Evolutionary conservation across 495 filamentous ascomycete species (phyloP), one percentile per base, ranked within the genome.

Genomic region (Neurospora sp.): DNA sequence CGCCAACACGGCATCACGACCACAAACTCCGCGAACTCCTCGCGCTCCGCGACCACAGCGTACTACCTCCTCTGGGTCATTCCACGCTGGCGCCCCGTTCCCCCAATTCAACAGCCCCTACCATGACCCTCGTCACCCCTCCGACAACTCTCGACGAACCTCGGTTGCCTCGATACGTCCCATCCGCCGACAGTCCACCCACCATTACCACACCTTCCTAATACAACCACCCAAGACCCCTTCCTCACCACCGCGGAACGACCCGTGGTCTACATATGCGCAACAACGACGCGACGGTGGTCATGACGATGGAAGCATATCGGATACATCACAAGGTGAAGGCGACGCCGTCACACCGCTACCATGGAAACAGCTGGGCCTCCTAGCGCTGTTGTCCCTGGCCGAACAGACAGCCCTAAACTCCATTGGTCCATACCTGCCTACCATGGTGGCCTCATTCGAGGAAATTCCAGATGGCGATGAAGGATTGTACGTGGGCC

Each of bases 381-480:
- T 97, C 2, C 85, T 99, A 37, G 96, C 94, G 3, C 81, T 98
- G 74, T 92, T 99, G 68, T 93, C 94, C 4, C 85, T 99, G 22
- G 91, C 92, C 40, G 96, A 99, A 76, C 96, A 99, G 82, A 98
- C 96, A 0, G 96, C 96, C 2, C 88, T 99, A 76, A 98, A 99
- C 78, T 96, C 92, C 16, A 97, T 99, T 73, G 92, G 91, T n/a
- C 96, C 96, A 0, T 99, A 99, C 81, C 88, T 99, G 0, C 96
- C 96, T 0, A 88, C 93, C 72, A 98, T 98, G 95, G 89, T 92
- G 2, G 89, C 90, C 11, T 89, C 88, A 8, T 98, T 99, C 76
- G 91, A 93, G 5, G 92, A 93, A 73, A 91, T 97, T 39, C 84
- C 91, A 31, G 76, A 84, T 35, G 85, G 83, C 1, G 83, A 92